A percentile compares a stretch with the other conserved stretches of the same genome.
Conservation (phyloP, 768 basidiomycete species). For the Trametes coccinea region DNA sequence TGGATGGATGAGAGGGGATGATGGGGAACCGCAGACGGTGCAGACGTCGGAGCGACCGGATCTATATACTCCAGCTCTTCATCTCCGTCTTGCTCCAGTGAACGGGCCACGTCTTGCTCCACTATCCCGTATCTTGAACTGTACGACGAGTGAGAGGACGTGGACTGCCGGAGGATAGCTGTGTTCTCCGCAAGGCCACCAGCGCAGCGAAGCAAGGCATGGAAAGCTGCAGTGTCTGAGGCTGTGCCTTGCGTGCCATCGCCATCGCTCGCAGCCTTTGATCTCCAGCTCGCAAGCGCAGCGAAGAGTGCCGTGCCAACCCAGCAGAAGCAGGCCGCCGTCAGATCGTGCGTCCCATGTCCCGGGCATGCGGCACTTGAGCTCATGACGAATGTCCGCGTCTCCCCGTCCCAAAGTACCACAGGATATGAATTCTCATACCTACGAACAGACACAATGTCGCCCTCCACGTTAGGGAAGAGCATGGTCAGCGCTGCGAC, state of each 20-base stretch:
- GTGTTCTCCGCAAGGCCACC: not conserved
- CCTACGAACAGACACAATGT: constrained; percentile 4
- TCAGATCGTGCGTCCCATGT: not conserved
- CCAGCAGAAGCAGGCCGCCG: constrained; percentile 10
- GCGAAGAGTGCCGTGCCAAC: not conserved
- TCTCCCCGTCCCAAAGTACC: not conserved
- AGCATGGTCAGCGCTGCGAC: not conserved
- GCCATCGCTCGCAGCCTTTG: not conserved
- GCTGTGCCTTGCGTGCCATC: not conserved
- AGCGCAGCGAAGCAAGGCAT: not conserved
- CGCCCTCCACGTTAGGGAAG: not conserved
- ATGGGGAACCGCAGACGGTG: not conserved
- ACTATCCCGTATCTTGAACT: no score
- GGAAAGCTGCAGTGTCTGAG: not conserved
- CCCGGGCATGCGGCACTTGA: not conserved
- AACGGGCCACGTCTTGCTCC: no score
- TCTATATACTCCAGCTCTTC: constrained; percentile 1
- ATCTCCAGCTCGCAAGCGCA: constrained; percentile 4
- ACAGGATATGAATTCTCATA: not conserved
- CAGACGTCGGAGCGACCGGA: not conserved
- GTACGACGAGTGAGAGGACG: no score
- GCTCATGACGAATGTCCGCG: constrained; percentile 8
- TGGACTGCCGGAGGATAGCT: no score
- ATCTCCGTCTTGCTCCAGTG: not conserved
- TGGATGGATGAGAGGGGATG: no score